Base-by-base conservation (phyloP, 2,329 filamentous ascomycete species). In the Colletotrichum destructivum region DNA sequence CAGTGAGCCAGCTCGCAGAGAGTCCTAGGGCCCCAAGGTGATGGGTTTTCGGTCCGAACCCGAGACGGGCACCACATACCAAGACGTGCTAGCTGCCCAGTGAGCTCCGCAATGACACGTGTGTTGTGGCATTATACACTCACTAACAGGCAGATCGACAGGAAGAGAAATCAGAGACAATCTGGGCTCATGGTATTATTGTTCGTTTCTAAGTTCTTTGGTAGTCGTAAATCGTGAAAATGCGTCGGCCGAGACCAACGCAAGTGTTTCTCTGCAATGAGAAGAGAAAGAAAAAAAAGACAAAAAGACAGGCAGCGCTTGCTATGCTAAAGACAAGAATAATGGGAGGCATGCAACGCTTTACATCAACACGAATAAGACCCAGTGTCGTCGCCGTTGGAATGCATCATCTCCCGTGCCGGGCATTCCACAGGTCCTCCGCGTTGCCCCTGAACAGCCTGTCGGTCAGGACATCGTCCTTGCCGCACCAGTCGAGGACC, bases 401-500 rank as follows among this genome's bases (percentile, higher is more conserved):
- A 2, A 13, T 18, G 44, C 55, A 6, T 71, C 69, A 69, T 16
- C 38, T 46, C 7, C 26, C 6, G 51, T 26, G 52, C 16, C 65
- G 52, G 64, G 52, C 35, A 49, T 66, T 71, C 82, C 82, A 84
- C 68, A 92, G 77, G 47, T 84, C 82, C 75, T 89, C 84, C 0
- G 89, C 88, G 74, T 91, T 91, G 23, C 79, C 80, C 55, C 84
- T 83, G 74, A 91, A 90, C 0, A 92, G 76, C 60, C 85, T 84
- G 63, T 87, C 82, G 26, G 84, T 79, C 47, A 89, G 77, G 9
- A 78, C 74, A 6, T 82, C 79, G 64, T 86, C 81, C 1, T 82
- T 80, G 1, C 81, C 83, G 74, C 88, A 89, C 84, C 88, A 88
- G 16, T 85, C 81, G 66, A 91, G 77, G 60, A 88, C 87, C 63